Base-by-base conservation (phyloP, 1,139 yeast species). In the Blastobotrys proliferans region DNA sequence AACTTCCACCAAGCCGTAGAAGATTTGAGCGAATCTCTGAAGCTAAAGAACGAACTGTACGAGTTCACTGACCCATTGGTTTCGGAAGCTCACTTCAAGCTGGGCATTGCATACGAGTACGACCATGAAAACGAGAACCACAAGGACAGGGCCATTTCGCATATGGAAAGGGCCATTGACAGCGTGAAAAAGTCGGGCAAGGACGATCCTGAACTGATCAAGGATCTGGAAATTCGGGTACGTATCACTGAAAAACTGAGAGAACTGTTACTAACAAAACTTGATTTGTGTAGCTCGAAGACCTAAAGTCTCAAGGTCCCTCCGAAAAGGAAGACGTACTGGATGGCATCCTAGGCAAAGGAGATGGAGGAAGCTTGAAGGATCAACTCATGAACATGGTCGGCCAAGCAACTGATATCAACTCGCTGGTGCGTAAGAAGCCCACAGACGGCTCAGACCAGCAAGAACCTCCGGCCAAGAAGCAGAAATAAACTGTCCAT, bases 41-140 rank as follows among this genome's bases (percentile, higher is more conserved):
- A 73, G 17, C 64, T 83, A 40, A 74, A 90, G 58, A 57, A 68
- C 38, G 68, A 77, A 48, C 64, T 86, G 29, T 80, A 74, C 56
- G 60, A 73, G 14, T 63, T 63, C n/a, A 63, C 68, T 5, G 76
- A 86, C 1, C 72, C 83, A 1, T 65, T 79, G 29, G 70, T 87
- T 6, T 79, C 92, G 2, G 95, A 87, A 57, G 81, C 88, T 0
- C 86, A 85, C 62, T 86, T 82, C 66, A 87, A 87, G 62, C 69
- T 86, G 30, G 83, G 95, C 0, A 69, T 88, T 39, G 94, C 95
- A 0, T 68, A 77, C 47, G 96, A 88, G 55, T 83, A 83, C 54
- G 71, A 77, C 46, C 71, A 74, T 13, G 82, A 76, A 37, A 76
- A 75, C 50, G 72, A 74, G 0, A 64, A 64, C 1, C 69, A 73